Conservation (phyloP, 768 basidiomycete species). For the Boletus subcaerulescens region DNA sequence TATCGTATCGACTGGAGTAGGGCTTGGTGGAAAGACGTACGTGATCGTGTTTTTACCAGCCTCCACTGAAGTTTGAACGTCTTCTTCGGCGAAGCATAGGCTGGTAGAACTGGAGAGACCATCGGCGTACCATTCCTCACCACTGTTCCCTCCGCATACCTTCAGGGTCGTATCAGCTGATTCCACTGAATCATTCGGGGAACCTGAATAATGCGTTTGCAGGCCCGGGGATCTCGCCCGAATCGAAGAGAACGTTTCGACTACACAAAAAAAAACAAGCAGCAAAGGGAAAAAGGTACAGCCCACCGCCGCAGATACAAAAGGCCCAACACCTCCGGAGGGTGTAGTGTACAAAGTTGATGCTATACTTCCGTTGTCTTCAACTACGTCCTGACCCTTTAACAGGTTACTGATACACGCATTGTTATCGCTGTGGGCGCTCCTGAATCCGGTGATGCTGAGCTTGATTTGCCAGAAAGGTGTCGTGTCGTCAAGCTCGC, state of each 20-base stretch:
- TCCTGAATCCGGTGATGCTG: slow-evolving; percentile 55
- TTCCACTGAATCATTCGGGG: neutral
- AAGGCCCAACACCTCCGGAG: slow-evolving; percentile 46
- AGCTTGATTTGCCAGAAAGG: slow-evolving; percentile 79
- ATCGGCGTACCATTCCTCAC: slow-evolving; percentile 68
- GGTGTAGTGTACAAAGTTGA: slow-evolving; percentile 85
- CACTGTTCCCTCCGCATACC: slow-evolving; percentile 80
- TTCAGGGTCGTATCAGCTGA: slow-evolving; percentile 52
- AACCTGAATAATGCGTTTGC: slow-evolving; percentile 7
- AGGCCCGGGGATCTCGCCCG: slow-evolving; percentile 89
- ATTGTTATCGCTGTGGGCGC: slow-evolving; percentile 79
- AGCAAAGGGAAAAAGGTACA: slow-evolving; percentile 45
- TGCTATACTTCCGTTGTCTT: neutral
- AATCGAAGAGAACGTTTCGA: slow-evolving; percentile 67
- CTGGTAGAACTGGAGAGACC: slow-evolving; percentile 86
- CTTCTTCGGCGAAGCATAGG: slow-evolving; percentile 46
- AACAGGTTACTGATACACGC: slow-evolving; percentile 73
- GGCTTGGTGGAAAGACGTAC: slow-evolving; percentile 91
- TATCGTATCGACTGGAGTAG: slow-evolving; percentile 68
- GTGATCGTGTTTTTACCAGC: slow-evolving; percentile 2
- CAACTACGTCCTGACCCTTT: neutral
- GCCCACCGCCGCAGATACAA: slow-evolving; percentile 35
- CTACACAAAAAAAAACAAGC: slow-evolving; percentile 40
- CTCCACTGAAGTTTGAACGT: neutral
- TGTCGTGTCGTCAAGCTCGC: slow-evolving; percentile 86